Conservation (phyloP, 768 basidiomycete genomes). For the Paxillus rubicundulus region DNA sequence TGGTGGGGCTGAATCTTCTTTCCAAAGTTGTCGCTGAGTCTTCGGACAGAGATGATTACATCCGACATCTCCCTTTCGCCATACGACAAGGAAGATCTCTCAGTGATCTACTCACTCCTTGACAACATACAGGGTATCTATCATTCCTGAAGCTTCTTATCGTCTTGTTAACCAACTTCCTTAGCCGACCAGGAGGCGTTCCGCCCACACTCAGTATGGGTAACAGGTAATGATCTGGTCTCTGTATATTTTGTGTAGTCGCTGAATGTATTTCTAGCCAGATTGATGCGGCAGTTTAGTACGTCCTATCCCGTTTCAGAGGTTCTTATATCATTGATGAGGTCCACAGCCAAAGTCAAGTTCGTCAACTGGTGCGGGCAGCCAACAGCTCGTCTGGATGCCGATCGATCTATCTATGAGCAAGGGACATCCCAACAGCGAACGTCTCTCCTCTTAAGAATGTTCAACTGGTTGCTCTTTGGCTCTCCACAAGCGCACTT, state of each 20-base stretch:
- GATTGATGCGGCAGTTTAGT: neutral
- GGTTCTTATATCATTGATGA: neutral
- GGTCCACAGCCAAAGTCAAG: conserved; percentile 20
- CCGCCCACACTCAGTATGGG: conserved; percentile 1
- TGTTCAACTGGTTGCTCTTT: conserved; percentile 36
- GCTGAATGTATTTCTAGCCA: neutral
- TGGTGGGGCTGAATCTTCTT: neutral
- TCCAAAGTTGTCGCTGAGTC: too few relatives aligned
- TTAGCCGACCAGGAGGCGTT: neutral
- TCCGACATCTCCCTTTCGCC: conserved; percentile 38
- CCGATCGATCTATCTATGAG: conserved; percentile 23
- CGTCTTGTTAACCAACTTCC: neutral
- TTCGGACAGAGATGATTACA: conserved; percentile 35
- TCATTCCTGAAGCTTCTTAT: neutral
- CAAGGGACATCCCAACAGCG: neutral
- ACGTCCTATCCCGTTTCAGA: neutral
- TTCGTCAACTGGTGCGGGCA: conserved; percentile 39
- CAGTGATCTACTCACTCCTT: conserved; percentile 33
- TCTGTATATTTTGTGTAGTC: too few relatives aligned
- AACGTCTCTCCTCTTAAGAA: neutral
- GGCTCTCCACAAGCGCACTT: conserved; percentile 45
- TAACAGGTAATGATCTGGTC: neutral
- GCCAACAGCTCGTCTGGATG: conserved; percentile 33
- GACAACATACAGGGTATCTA: conserved; percentile 33
- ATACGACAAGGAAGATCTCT: conserved; percentile 33